Base-by-base conservation (phyloP, 2,329 filamentous ascomycete species). In the Scedosporium aurantiacum region DNA sequence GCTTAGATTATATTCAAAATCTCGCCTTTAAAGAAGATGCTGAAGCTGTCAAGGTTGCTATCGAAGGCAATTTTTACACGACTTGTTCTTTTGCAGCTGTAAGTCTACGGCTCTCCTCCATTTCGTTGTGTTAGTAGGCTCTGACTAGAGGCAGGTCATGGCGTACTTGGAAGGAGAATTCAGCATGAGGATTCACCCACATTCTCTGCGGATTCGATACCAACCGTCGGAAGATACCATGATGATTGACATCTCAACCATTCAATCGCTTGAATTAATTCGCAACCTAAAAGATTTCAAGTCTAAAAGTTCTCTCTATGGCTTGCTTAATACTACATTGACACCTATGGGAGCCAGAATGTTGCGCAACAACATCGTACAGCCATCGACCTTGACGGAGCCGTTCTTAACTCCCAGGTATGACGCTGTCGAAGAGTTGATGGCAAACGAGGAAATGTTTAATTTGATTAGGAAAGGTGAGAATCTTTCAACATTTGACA, bases 191-290 rank as follows among this genome's bases (percentile, higher is more conserved):
- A 94, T 96, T 69, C 80, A 85, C 3, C 78, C 81, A n/a, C 87
- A 94, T 70, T 92, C 92, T 21, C 81, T 97, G 37, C 85, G 91
- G 3, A 88, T 97, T 68, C 87, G 85, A 64, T 97, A 96, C 66
- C 87, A 93, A 68, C 88, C 91, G 1, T 91, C 91, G 0, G 90
- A 96, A 69, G 89, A 93, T 25, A 90, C 91, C 0, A 96, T 97
- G 92, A 90, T 96, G 83, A 95, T 97, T 67, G 93, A 97, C 68
- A 80, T 94, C 2, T 88, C 90, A 0, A 96, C 92, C 0, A 90
- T 97, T 28, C 82, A 87, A 43, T 91, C 91, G 0, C 78, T 99
- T 2, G 94, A 99, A 71, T 80, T 99, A 5, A 88, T 97, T 27
- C 91, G 96, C 68, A 99, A 97, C 66, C 70, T 92, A 0, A 86